phyloP scores from a whole-genome alignment of 1,284 basidiomycete species.

The Trichosporon faecale region DNA sequence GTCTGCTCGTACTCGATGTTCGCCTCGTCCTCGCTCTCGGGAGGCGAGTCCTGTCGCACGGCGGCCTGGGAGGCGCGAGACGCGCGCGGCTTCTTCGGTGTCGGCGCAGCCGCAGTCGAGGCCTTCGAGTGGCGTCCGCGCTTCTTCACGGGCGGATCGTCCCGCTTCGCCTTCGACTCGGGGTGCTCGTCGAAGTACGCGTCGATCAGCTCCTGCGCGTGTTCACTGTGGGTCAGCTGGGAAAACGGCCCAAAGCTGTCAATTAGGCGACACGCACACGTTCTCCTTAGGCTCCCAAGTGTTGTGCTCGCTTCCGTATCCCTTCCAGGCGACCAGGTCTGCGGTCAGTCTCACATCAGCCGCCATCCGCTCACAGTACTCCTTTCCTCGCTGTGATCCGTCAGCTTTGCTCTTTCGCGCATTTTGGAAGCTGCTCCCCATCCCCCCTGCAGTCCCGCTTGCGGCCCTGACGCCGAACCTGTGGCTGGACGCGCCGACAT shows the following conservation, averaged over 20 bases:
- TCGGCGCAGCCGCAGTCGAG: constrained; percentile 13
- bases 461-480: neutral
- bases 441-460: no score
- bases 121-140: constrained; percentile 30
- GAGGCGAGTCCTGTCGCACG: constrained; percentile 19
- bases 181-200: constrained; percentile 38
- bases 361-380: constrained; percentile 18
- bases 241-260: neutral
- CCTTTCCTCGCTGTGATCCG: constrained; percentile 20
- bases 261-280: constrained; percentile 37
- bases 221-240: constrained; percentile 28
- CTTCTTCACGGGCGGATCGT: constrained; percentile 21
- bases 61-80: neutral
- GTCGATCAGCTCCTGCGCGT: constrained; percentile 38
- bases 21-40: constrained; percentile 33
- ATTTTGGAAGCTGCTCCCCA: neutral
- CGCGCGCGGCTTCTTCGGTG: constrained; percentile 47
- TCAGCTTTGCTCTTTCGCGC: constrained; percentile 5
- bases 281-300: constrained; percentile 50
- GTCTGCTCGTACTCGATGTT: constrained; percentile 17
- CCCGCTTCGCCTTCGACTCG: constrained; percentile 12
- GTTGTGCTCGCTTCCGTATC: constrained; percentile 50
- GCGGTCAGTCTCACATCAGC: neutral
- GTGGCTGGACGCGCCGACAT: neutral
- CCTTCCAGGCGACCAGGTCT: constrained; percentile 52